Evolutionary conservation across 2,329 filamentous ascomycete genomes (phyloP).

Genomic region (Meredithiella fracta): DNA sequence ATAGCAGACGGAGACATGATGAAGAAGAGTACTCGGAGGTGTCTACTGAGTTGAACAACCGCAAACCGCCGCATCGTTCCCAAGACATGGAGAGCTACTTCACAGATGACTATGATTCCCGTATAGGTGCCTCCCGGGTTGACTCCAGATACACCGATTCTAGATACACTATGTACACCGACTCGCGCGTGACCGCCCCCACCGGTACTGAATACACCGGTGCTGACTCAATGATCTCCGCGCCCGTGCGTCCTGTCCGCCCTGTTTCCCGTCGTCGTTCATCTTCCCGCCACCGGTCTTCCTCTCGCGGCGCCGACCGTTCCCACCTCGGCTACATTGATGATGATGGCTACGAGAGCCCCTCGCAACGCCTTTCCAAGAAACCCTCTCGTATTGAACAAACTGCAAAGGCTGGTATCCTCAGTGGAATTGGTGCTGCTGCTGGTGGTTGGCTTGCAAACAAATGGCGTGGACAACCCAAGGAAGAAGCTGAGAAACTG

Average conservation of each 20-base stretch:
- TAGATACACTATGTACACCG: slow-evolving; percentile 11
- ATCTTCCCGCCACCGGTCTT: slow-evolving; percentile 3
- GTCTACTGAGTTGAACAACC: slow-evolving; percentile 42
- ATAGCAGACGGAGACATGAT: slow-evolving; percentile 35
- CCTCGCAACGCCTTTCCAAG: slow-evolving; percentile 35
- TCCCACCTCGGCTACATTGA: slow-evolving; percentile 21
- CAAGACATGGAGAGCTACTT: slow-evolving; percentile 32
- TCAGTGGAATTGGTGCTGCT: slow-evolving; percentile 39
- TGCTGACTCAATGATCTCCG: background rate
- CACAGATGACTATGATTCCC: slow-evolving; percentile 40
- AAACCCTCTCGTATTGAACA: slow-evolving; percentile 16
- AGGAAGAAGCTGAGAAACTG: slow-evolving; percentile 31
- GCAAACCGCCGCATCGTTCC: slow-evolving; percentile 25
- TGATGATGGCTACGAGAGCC: slow-evolving; percentile 26
- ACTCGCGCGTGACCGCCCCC: slow-evolving; percentile 8
- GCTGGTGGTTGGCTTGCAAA: slow-evolving; percentile 54
- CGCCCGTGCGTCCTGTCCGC: slow-evolving; percentile 7
- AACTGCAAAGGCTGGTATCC: slow-evolving; percentile 27
- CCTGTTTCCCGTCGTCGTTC: slow-evolving; percentile 3
- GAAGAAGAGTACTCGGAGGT: slow-evolving; percentile 49
- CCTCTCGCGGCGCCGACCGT: slow-evolving; percentile 21
- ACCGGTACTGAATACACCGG: slow-evolving; percentile 11
- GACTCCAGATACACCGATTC: slow-evolving; percentile 11
- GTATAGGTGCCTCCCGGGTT: slow-evolving; percentile 22
- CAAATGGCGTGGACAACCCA: slow-evolving; percentile 42